phyloP scores from a whole-genome alignment of 768 basidiomycete genomes.

The Podaxis carcinomalis region DNA sequence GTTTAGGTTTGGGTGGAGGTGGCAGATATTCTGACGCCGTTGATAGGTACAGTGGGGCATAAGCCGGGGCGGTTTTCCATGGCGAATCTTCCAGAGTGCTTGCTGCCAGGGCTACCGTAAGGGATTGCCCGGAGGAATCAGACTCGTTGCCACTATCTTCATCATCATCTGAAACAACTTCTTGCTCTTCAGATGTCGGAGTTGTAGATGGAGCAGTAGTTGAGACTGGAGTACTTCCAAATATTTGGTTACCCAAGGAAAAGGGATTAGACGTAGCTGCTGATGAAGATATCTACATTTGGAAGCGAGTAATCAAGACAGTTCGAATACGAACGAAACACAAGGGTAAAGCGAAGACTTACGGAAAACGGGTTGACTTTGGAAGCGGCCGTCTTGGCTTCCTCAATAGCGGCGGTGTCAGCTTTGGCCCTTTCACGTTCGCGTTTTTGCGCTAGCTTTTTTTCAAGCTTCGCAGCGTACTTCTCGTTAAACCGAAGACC shows the following conservation, averaged over 20 bases:
- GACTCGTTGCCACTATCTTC: constrained; percentile 20
- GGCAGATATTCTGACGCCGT: constrained; percentile 72
- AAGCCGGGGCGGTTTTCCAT: constrained; percentile 66
- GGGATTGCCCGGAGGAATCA: constrained; percentile 37
- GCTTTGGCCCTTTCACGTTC: constrained; percentile 35
- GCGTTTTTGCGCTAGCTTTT: constrained; percentile 40
- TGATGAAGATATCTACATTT: constrained; percentile 14
- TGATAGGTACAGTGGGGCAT: constrained; percentile 68
- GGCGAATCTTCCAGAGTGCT: constrained; percentile 52
- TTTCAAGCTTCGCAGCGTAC: constrained; percentile 71
- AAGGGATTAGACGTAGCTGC: constrained; percentile 28
- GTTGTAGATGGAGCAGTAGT: neutral
- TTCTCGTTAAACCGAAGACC: constrained; percentile 65
- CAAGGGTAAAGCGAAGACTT: constrained; percentile 17
- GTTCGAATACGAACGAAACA: neutral
- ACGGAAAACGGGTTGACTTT: constrained; percentile 71
- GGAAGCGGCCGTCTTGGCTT: constrained; percentile 16
- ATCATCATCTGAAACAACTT: constrained; percentile 30
- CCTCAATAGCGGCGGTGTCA: constrained; percentile 27
- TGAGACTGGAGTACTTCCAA: constrained; percentile 33
- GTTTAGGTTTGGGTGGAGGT: constrained; percentile 45
- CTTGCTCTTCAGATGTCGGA: constrained; percentile 23
- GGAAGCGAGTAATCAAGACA: neutral
- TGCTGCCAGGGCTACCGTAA: constrained; percentile 55
- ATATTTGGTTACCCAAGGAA: constrained; percentile 66